Base-by-base conservation (phyloP, 2,329 filamentous ascomycete genomes). In the Claviceps capensis region DNA sequence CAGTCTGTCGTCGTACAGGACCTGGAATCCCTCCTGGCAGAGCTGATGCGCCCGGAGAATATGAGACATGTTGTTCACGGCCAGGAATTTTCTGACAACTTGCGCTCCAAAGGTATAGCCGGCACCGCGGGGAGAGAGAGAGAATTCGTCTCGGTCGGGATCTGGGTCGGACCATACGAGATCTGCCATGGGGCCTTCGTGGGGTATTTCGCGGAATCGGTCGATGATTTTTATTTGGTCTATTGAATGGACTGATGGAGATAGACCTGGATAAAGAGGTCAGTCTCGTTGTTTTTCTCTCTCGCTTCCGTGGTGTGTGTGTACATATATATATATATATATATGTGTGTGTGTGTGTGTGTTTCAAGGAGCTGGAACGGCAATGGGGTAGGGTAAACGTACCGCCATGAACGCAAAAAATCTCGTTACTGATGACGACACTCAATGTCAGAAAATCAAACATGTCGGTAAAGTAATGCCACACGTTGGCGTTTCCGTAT, bases 391-490 rank as follows among this genome's bases (percentile, higher is more conserved):
- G 30, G 9, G 30, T 34, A 9, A 34, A 68, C 65, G 69, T 68
- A 74, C 84, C 89, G 66, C 93, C 93, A 67, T 98, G 93, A 6
- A 98, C 93, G 68, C 93, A 98, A 68, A 98, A 98, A 59, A 98
- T 98, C 68, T 97, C 88, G 68, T 98, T 86, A 67, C 97, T 95
- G 66, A 98, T 98, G 57, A 98, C 91, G 55, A 97, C 94, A 61
- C 88, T 95, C 53, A 98, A 75, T 7, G 91, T 97, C 57, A 98
- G 76, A 68, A 95, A 98, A 71, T 98, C 93, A 70, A 98, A 98
- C 90, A 98, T 97, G 72, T 98, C 93, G 58, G 93, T 98, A 66
- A 98, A 98, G 68, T 97, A 93, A 69, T 98, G 93, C 93, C 93
- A 98, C 22, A 98, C 93, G 62, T 93, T 96, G 57, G 93, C 89